These are phyloP conservation scores for Fragaria vesca DNA, from an alignment of 306 rosid species.

Conservation along the genomic window DNA sequence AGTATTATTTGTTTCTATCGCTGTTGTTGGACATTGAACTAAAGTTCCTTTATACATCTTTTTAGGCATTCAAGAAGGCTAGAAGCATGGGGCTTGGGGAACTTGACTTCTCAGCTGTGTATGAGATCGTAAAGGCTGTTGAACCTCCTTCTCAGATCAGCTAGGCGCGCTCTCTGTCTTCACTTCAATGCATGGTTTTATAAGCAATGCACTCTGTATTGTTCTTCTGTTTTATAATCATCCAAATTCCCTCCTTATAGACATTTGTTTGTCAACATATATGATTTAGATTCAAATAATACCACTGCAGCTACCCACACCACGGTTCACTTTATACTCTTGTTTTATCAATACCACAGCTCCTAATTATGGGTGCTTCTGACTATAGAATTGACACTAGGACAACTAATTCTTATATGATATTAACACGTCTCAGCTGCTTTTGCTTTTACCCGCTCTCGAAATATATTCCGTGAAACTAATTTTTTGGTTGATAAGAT, in stretches of 20 bases:
- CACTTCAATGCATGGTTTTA: neutral
- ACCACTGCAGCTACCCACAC: no score
- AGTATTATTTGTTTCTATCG: neutral
- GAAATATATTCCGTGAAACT: no score
- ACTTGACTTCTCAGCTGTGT: constrained; percentile 78
- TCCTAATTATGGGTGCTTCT: no score
- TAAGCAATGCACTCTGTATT: neutral
- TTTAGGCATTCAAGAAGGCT: constrained; percentile 83
- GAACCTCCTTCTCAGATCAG: constrained; percentile 28
- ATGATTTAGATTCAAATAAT: no score
- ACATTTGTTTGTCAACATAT: neutral
- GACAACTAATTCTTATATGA: no score
- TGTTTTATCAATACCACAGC: no score
- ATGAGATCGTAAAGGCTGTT: constrained; percentile 48
- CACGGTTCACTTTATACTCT: no score
- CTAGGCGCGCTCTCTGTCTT: neutral
- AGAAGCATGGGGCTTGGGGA: constrained; percentile 76
- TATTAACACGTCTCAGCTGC: no score
- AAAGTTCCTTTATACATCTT: neutral
- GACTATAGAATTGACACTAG: no score
- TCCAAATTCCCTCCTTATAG: neutral
- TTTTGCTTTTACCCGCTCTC: no score
- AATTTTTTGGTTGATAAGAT: no score
- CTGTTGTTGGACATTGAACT: neutral
- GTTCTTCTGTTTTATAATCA: neutral